Evolutionary conservation across 2,329 filamentous ascomycete genomes (phyloP).

Genomic region (Alternaria ventricosa): DNA sequence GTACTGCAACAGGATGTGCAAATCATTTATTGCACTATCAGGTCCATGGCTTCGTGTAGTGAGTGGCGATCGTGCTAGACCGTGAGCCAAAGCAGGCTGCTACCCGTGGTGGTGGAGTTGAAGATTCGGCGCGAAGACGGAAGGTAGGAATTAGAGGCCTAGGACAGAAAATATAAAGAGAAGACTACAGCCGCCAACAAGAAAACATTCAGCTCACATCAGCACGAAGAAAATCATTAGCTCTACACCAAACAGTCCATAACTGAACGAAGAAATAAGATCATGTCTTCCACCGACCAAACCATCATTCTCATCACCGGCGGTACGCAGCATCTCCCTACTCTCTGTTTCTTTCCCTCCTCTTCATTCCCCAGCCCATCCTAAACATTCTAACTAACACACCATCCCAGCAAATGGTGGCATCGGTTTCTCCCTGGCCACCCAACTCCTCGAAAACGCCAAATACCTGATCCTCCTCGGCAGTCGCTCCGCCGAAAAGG

Average conservation of each 20-base stretch:
- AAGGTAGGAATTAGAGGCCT: neutral
- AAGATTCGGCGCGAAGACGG: neutral
- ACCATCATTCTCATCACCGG: constrained; percentile 45
- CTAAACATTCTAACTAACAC: too few relatives aligned
- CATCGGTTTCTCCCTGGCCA: constrained; percentile 55
- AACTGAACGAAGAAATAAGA: neutral
- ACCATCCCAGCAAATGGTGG: constrained; percentile 49
- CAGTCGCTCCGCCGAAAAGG: constrained; percentile 23
- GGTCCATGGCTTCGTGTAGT: too few relatives aligned
- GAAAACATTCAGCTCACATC: neutral
- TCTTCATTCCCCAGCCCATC: too few relatives aligned
- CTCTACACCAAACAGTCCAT: neutral
- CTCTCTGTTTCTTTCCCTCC: too few relatives aligned
- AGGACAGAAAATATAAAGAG: neutral
- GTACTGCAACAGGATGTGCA: neutral
- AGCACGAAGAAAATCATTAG: neutral
- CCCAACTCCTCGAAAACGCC: constrained; percentile 45
- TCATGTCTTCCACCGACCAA: constrained; percentile 18
- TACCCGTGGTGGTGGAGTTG: neutral
- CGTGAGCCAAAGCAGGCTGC: too few relatives aligned
- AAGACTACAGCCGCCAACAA: neutral
- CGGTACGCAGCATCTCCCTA: constrained; percentile 25
- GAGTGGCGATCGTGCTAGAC: too few relatives aligned
- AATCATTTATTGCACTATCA: neutral
- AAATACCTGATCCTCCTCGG: constrained; percentile 36